Evolutionary conservation across 2,329 filamentous ascomycete species (phyloP).

Genomic region (Fusarium compactum): DNA sequence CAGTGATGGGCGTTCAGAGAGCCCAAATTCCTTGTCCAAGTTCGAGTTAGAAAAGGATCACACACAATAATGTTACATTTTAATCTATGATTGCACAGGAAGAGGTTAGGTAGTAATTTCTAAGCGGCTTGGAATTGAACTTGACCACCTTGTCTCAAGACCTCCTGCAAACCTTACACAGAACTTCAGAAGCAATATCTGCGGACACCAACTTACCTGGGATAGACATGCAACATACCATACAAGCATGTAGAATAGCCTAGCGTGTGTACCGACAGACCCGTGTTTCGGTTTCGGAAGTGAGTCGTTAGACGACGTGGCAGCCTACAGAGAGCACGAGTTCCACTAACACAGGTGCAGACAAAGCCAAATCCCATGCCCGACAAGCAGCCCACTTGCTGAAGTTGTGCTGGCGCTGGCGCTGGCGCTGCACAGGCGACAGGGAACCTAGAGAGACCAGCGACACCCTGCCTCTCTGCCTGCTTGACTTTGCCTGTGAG

Average conservation of each 20-base stretch:
- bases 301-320: constrained; percentile 41
- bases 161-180: not conserved
- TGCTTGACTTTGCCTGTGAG: constrained; percentile 1
- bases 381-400: constrained; percentile 18
- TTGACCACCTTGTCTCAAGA: constrained; percentile 13
- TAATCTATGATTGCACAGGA: not conserved
- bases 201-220: not conserved
- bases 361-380: constrained; percentile 17
- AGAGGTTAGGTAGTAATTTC: not conserved
- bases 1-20: not conserved
- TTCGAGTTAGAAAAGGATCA: not conserved
- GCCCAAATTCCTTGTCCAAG: not conserved
- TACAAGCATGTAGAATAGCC: constrained; percentile 6
- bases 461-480: constrained; percentile 1
- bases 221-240: constrained; percentile 1
- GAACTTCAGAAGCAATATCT: not conserved
- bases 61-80: not conserved
- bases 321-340: constrained; percentile 30
- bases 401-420: constrained; percentile 13
- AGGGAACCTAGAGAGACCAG: constrained; percentile 2
- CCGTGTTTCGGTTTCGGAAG: constrained; percentile 34
- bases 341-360: constrained; percentile 17
- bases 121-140: not conserved
- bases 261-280: constrained; percentile 15
- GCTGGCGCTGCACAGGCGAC: constrained; percentile 17